These are phyloP conservation scores for Penicillium fimorum DNA, from an alignment of 495 filamentous ascomycete species.

Conservation along the genomic window DNA sequence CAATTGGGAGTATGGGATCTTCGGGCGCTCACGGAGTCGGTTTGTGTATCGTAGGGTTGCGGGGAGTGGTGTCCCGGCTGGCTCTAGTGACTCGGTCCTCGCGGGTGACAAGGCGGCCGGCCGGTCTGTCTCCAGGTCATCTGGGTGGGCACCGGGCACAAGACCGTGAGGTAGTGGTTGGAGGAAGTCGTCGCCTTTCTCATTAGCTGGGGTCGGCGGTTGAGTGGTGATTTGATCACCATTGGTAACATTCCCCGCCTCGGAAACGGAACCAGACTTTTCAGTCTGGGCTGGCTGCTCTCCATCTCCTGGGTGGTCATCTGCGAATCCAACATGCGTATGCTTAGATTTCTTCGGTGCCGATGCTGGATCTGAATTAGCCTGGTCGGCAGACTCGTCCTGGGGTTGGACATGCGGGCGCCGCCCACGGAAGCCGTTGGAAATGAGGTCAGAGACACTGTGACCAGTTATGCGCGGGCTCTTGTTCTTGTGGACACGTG, in stretches of 20 bases:
- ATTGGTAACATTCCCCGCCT: not conserved
- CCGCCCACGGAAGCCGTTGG: conserved; percentile 39
- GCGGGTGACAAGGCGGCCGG: conserved; percentile 25
- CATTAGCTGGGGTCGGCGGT: conserved; percentile 9
- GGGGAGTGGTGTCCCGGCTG: conserved; percentile 20
- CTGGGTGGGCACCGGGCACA: conserved; percentile 4
- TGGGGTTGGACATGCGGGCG: conserved; percentile 25
- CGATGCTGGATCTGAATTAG: conserved; percentile 4
- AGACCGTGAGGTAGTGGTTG: conserved; percentile 12
- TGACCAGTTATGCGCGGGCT: conserved; percentile 31
- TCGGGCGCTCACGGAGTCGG: conserved; percentile 55
- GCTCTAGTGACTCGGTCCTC: conserved; percentile 34
- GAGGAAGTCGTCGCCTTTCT: conserved; percentile 16
- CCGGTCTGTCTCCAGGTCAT: conserved; percentile 29
- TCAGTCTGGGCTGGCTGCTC: conserved; percentile 10
- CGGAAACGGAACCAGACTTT: not conserved
- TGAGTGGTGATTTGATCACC: conserved; percentile 8
- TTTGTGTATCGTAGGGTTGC: conserved; percentile 55
- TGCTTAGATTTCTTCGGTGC: conserved; percentile 29
- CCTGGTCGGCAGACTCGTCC: conserved; percentile 11
- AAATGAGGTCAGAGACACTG: conserved; percentile 44
- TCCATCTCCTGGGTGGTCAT: conserved; percentile 26
- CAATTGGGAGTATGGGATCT: conserved; percentile 66
- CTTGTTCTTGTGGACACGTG: conserved; percentile 44
- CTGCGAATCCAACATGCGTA: conserved; percentile 58